These are phyloP conservation scores for Dendryphion nanum DNA, from an alignment of 2,329 filamentous ascomycete genomes.

Conservation along the genomic window DNA sequence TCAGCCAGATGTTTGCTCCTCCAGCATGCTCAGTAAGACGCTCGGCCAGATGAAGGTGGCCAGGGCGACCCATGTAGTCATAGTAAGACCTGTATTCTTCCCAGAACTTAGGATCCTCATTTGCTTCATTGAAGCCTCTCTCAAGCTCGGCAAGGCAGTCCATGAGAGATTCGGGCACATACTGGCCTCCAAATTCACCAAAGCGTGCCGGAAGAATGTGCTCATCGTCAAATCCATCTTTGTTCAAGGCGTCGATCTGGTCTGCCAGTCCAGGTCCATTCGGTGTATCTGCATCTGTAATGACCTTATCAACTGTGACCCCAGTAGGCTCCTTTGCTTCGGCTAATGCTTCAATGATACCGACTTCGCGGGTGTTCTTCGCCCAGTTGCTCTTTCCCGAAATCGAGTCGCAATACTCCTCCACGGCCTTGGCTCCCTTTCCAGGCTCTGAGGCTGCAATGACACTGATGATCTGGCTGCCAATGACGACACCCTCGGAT, in stretches of 20 bases:
- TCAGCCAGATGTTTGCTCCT: constrained; percentile 95
- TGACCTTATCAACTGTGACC: constrained; percentile 67
- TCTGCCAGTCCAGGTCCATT: constrained; percentile 71
- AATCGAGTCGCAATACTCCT: constrained; percentile 81
- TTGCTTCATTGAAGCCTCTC: constrained; percentile 82
- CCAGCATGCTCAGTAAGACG: constrained; percentile 85
- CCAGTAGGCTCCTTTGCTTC: constrained; percentile 60
- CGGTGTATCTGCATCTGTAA: constrained; percentile 57
- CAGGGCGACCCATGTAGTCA: constrained; percentile 93
- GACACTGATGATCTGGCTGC: constrained; percentile 88
- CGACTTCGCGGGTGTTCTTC: constrained; percentile 64
- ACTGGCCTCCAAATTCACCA: constrained; percentile 94
- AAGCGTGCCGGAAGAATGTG: constrained; percentile 77
- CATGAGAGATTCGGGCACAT: constrained; percentile 97
- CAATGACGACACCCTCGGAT: constrained; percentile 93
- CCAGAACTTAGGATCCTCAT: constrained; percentile 90
- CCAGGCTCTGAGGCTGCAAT: constrained; percentile 68
- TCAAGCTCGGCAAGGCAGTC: constrained; percentile 91
- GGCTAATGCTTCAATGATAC: constrained; percentile 66
- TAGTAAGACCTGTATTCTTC: constrained; percentile 95
- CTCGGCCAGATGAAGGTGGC: constrained; percentile 84
- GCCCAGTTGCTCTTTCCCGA: constrained; percentile 55
- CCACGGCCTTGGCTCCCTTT: constrained; percentile 68
- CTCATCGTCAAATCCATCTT: constrained; percentile 43
- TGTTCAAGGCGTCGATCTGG: constrained; percentile 79